These are phyloP conservation scores for Schrenkiella parvula DNA, from an alignment of 345 rosid species.

Conservation along the genomic window DNA sequence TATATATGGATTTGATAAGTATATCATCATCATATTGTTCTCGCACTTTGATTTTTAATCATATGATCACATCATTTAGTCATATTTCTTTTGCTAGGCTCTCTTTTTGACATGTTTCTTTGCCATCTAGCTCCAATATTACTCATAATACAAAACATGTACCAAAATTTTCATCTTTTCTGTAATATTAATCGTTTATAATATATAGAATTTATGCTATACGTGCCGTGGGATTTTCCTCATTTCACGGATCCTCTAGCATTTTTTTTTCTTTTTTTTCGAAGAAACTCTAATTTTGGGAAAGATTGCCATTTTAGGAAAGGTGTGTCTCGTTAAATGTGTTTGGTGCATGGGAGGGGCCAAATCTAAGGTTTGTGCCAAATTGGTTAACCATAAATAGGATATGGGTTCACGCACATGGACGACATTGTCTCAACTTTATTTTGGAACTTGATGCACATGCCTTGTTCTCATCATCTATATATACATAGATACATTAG, in stretches of 20 bases:
- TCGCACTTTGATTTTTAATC: neutral
- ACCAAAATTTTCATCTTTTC: neutral
- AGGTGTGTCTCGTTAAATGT: conserved; percentile 17
- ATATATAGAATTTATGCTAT: too few relatives aligned
- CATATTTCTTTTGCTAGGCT: neutral
- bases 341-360: conserved; percentile 16
- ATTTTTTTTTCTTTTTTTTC: too few relatives aligned
- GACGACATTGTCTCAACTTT: conserved; percentile 26
- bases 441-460: conserved; percentile 34
- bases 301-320: conserved; percentile 16
- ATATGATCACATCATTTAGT: neutral
- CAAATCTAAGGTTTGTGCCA: conserved; percentile 20
- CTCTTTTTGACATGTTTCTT: neutral
- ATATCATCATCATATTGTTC: neutral
- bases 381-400: conserved; percentile 22
- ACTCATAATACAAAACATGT: neutral
- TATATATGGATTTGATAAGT: too few relatives aligned
- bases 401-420: conserved; percentile 35
- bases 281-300: too few relatives aligned
- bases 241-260: neutral
- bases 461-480: conserved; percentile 33
- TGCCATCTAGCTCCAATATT: neutral
- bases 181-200: neutral
- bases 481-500: neutral
- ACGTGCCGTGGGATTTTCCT: too few relatives aligned